Percentiles rank a stretch among this genome's conserved stretches.
Conservation (phyloP, 1,284 basidiomycete species). For the Fomitopsis palustris region DNA sequence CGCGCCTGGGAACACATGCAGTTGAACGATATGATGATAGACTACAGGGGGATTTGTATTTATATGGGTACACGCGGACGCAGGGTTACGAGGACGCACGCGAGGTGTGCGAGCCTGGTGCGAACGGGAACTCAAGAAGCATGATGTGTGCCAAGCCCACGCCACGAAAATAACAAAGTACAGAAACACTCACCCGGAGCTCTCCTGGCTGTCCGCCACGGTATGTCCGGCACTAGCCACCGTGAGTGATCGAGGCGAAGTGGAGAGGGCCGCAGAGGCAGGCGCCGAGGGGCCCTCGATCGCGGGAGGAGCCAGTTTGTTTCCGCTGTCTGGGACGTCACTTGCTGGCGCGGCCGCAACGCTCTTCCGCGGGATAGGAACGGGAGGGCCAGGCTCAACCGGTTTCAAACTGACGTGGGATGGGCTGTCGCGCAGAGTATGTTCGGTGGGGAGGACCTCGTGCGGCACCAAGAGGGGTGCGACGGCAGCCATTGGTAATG, state of each 20-base stretch:
- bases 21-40: background rate
- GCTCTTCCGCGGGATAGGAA: background rate
- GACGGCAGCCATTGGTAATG: background rate
- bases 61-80: background rate
- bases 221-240: background rate
- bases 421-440: background rate
- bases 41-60: background rate
- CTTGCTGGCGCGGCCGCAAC: background rate
- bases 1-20: background rate
- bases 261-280: background rate
- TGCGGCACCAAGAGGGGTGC: background rate
- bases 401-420: background rate
- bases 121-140: slow-evolving; percentile 1
- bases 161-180: background rate
- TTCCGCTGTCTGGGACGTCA: background rate
- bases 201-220: background rate
- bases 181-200: background rate
- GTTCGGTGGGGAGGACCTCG: background rate
- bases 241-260: background rate
- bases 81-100: background rate
- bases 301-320: background rate
- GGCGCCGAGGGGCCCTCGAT: background rate
- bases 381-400: background rate
- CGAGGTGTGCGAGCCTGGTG: background rate
- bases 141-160: background rate